phyloP scores from a whole-genome alignment of 148 eudicot species.

The Cornus controversa region DNA sequence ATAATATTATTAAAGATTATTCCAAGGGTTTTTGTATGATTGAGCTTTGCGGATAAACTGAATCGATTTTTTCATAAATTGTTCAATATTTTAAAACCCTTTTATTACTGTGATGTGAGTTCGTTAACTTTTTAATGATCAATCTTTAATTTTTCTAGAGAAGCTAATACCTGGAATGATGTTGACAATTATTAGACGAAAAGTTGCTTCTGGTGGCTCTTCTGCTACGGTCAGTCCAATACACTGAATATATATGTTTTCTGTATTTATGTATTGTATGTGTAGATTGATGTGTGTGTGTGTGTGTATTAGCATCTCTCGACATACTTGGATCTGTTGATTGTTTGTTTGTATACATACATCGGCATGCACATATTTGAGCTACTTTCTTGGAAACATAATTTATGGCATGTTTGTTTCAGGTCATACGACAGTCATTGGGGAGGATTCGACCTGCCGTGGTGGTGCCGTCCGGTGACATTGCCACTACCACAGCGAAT shows the following conservation, averaged over 20 bases:
- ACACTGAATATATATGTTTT: not conserved
- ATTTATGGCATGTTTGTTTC: not conserved
- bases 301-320: no score
- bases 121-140: not conserved
- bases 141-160: not conserved
- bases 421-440: not conserved
- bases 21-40: not conserved
- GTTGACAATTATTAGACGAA: slow-evolving; percentile 10
- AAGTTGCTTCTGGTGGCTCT: slow-evolving; percentile 10
- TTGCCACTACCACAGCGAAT: not conserved
- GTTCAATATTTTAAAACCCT: not conserved
- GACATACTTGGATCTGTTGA: not conserved
- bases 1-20: no score
- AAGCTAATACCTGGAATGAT: not conserved
- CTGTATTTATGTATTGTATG: no score
- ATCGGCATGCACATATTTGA: not conserved
- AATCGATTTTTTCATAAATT: not conserved
- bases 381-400: not conserved
- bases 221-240: not conserved
- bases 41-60: not conserved
- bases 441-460: not conserved
- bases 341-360: not conserved
- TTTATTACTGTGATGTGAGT: not conserved
- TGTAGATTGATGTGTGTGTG: not conserved
- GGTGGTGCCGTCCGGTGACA: not conserved